phyloP scores from a whole-genome alignment of 805 yeast species.

The Scheffersomyces coipomensis region DNA sequence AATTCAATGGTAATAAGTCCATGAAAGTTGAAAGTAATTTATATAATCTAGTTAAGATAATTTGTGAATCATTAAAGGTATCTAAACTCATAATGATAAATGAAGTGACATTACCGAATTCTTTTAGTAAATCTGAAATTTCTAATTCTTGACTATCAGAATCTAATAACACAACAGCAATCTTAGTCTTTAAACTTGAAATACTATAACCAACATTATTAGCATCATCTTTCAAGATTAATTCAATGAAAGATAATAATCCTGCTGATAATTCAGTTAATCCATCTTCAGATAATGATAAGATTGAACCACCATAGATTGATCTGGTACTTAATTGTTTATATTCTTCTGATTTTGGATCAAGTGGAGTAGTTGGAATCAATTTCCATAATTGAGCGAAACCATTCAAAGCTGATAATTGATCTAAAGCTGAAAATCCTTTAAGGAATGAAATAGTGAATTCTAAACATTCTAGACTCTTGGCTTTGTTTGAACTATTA shows the following conservation, averaged over 20 bases:
- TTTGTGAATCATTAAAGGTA: conserved; percentile 19
- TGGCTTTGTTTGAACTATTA: conserved; percentile 64
- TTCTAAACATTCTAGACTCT: conserved; percentile 54
- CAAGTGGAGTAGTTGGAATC: conserved; percentile 44
- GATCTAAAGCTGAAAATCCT: conserved; percentile 66
- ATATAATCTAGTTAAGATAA: conserved; percentile 44
- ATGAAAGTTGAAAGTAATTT: conserved; percentile 61
- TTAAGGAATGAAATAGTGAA: conserved; percentile 70
- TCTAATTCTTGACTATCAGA: conserved; percentile 25
- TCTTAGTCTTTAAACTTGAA: conserved; percentile 46
- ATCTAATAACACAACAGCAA: conserved; percentile 52
- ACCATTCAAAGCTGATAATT: conserved; percentile 51
- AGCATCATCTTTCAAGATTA: conserved; percentile 35
- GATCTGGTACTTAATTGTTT: conserved; percentile 49
- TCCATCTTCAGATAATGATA: conserved; percentile 49
- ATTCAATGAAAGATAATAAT: conserved; percentile 57
- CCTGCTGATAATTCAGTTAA: conserved; percentile 47
- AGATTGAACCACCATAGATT: conserved; percentile 60
- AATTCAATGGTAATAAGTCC: conserved; percentile 70
- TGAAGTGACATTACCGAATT: conserved; percentile 32
- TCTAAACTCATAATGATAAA: conserved; percentile 39
- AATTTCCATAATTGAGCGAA: conserved; percentile 52
- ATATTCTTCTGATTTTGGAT: conserved; percentile 34
- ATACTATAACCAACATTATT: conserved; percentile 15
- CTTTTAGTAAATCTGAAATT: conserved; percentile 28